Base-by-base conservation (phyloP, 768 basidiomycete genomes). In the Pleurotus cornucopiae region DNA sequence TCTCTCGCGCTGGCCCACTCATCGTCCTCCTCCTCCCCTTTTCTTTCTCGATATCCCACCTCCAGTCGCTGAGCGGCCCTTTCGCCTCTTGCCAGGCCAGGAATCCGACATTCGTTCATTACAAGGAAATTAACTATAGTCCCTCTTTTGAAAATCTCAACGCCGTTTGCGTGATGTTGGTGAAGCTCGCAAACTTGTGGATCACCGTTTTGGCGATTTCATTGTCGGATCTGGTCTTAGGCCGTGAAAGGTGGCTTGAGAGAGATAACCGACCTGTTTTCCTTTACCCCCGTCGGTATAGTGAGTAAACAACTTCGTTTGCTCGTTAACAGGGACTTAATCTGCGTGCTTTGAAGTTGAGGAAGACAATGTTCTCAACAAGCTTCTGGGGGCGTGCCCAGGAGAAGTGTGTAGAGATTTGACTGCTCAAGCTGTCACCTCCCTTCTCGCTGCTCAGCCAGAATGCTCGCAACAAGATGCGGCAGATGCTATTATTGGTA, bases 401-500 rank as follows among this genome's bases (percentile, higher is more conserved):
- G 74, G 78, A 21, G 61, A 72, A 39, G 71, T 82, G 41, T 83
- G 82, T 62, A 80, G 75, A 47, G 70, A 49, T 39, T 68, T 84
- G 54, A 70, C 80, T 38, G 81, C 80, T 18, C 66, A 69, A 34
- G 81, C 80, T 5, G 70, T 82, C 47, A 75, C 76, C 0, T 76
- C 82, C 34, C 74, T 84, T 26, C 71, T 83, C 20, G 81, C 81
- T 48, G 74, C 70, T 25, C 75, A 78, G 62, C 73, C 70, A 18
- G 78, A 80, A 63, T 83, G 81, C 63, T 71, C 79, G 2, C 81
- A 83, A 60, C 83, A 83, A 62, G 81, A 83, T 62, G 64, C 79
- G 67, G 81, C 81, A 0, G 83, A 84, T 60, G 57, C 69, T 12
- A 83, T 83, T 62, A 83, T 83, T 58, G 77, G 81, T 81, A 65